Conservation (phyloP, 208 protist genomes). For the Acanthamoeba pearcei region DNA sequence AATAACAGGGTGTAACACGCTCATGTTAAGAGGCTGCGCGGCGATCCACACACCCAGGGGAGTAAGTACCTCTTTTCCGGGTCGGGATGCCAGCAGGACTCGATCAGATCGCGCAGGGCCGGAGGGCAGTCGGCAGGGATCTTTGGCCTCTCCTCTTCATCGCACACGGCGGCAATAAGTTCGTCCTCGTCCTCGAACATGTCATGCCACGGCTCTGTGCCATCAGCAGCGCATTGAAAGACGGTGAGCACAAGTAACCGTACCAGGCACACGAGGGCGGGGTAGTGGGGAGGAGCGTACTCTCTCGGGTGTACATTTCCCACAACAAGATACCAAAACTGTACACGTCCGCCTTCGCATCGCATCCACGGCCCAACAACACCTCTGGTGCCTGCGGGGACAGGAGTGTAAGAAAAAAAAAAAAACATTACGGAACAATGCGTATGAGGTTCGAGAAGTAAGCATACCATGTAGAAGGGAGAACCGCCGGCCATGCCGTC, state of each 20-base stretch:
- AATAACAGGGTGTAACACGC: neutral
- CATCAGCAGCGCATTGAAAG: neutral
- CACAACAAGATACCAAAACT: conserved; percentile 53
- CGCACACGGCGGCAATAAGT: conserved; percentile 45
- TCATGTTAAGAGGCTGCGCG: neutral
- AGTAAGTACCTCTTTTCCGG: conserved; percentile 1
- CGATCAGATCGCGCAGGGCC: conserved; percentile 14
- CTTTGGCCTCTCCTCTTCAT: conserved; percentile 49
- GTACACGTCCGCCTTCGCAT: conserved; percentile 61
- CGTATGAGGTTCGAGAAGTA: neutral
- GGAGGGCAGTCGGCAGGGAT: conserved; percentile 52
- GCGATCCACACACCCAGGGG: too few relatives aligned
- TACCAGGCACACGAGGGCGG: neutral
- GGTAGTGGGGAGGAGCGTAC: neutral
- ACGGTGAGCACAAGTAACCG: neutral
- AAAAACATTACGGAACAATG: too few relatives aligned
- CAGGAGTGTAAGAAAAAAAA: neutral
- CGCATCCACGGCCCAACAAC: conserved; percentile 32
- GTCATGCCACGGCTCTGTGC: conserved; percentile 24
- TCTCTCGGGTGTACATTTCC: conserved; percentile 63
- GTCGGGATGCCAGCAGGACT: conserved; percentile 38
- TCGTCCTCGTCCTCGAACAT: conserved; percentile 68
- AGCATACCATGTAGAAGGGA: conserved; percentile 65
- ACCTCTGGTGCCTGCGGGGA: conserved; percentile 27
- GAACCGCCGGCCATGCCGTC: conserved; percentile 41